Evolutionary conservation across 148 eudicot species (phyloP).

Genomic region (Camellia sinensis): DNA sequence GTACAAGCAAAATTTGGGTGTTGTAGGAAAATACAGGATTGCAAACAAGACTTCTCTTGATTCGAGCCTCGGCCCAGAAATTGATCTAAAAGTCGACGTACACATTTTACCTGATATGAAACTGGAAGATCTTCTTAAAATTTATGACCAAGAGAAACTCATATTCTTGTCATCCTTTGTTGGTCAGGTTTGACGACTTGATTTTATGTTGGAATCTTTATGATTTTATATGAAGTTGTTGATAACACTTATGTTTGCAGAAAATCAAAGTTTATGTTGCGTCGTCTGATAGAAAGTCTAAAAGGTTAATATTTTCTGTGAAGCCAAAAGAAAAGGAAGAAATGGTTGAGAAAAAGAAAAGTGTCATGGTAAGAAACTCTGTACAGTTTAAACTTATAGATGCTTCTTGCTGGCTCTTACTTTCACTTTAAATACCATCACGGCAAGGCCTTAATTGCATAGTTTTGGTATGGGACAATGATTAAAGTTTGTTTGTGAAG

Average conservation of each 20-base stretch:
- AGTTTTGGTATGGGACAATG: not conserved
- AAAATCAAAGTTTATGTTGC: constrained; percentile 61
- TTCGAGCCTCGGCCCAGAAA: constrained; percentile 26
- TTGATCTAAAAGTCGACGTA: constrained; percentile 31
- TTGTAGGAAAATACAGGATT: constrained; percentile 49
- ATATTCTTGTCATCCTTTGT: constrained; percentile 76
- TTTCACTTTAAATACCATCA: not conserved
- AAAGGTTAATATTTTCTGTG: constrained; percentile 73
- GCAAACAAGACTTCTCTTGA: constrained; percentile 30
- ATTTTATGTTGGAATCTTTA: not conserved
- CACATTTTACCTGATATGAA: constrained; percentile 60
- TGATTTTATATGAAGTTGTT: not conserved
- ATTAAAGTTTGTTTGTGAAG: not conserved
- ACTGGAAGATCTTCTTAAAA: constrained; percentile 73
- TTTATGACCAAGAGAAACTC: constrained; percentile 83
- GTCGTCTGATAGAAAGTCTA: constrained; percentile 62
- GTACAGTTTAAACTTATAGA: not conserved
- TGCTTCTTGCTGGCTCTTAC: not conserved
- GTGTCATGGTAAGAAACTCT: constrained; percentile 61
- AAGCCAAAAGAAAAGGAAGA: constrained; percentile 83
- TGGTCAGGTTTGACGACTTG: constrained; percentile 70
- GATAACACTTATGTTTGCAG: constrained; percentile 38
- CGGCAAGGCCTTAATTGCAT: not conserved
- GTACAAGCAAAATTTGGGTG: constrained; percentile 66
- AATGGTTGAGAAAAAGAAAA: constrained; percentile 63